These are phyloP conservation scores for Ceratocystis ficicola DNA, from an alignment of 2,329 filamentous ascomycete species.

Conservation along the genomic window DNA sequence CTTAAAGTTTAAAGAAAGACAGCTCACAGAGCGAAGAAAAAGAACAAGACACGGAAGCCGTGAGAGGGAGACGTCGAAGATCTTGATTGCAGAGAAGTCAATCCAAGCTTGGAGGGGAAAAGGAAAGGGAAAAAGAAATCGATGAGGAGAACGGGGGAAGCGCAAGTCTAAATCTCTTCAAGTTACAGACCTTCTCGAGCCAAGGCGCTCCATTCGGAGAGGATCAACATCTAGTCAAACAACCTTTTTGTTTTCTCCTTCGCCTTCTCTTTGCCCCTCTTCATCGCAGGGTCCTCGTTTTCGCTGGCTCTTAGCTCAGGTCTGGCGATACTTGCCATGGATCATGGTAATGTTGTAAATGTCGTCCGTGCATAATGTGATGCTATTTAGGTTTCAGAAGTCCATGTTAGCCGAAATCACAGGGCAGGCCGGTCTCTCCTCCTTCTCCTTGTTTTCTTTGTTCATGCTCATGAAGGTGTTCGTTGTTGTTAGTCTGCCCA, in stretches of 20 bases:
- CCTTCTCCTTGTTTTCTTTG: background rate
- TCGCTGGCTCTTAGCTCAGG: background rate
- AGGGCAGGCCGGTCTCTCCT: background rate
- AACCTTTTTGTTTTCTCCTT: background rate
- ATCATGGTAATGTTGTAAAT: background rate
- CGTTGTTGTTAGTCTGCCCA: background rate
- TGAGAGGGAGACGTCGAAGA: background rate
- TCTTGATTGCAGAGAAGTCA: conserved; percentile 7
- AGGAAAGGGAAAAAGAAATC: background rate
- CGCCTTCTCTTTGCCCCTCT: background rate
- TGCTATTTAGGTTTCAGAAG: conserved; percentile 3
- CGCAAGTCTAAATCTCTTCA: background rate
- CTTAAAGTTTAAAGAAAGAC: conserved; percentile 6
- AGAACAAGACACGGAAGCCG: background rate
- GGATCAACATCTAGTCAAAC: background rate
- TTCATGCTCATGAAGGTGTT: background rate
- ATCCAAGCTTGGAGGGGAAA: background rate
- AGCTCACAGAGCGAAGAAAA: conserved; percentile 14
- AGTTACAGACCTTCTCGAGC: background rate
- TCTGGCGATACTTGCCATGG: background rate
- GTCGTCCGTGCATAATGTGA: conserved; percentile 1
- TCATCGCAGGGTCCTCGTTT: background rate
- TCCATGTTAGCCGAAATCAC: conserved; percentile 8
- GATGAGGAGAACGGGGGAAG: background rate
- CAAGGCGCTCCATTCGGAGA: background rate